phyloP scores from a whole-genome alignment of 495 filamentous ascomycete species.

The Collariella sp. region DNA sequence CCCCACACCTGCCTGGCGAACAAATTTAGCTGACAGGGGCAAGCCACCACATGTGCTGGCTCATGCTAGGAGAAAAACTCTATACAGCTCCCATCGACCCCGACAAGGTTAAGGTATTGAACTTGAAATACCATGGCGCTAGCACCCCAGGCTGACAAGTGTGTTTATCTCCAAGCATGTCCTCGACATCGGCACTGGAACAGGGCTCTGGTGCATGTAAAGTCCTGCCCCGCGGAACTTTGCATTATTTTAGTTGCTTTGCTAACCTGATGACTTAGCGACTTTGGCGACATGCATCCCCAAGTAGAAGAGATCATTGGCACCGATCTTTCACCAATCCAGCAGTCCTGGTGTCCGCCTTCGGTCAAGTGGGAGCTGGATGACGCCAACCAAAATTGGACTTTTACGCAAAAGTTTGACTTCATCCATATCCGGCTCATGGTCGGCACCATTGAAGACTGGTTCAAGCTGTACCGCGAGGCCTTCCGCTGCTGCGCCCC shows the following conservation, averaged over 20 bases:
- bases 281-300: no score
- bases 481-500: constrained; percentile 1
- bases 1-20: neutral
- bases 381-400: no score
- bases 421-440: no score
- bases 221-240: neutral
- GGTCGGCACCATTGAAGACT: no score
- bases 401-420: no score
- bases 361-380: no score
- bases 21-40: neutral
- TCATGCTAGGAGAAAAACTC: constrained; percentile 3
- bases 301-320: no score
- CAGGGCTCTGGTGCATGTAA: constrained; percentile 48
- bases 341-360: no score
- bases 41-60: neutral
- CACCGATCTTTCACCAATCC: no score
- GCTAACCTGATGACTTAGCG: no score
- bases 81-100: constrained; percentile 6
- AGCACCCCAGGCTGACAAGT: neutral
- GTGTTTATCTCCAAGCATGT: constrained; percentile 12
- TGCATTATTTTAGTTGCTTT: no score
- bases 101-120: neutral
- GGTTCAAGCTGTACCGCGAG: no score
- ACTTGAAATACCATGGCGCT: neutral
- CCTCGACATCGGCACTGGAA: constrained; percentile 55